Base-by-base conservation (phyloP, 345 rosid species). In the Corchorus olitorius region DNA sequence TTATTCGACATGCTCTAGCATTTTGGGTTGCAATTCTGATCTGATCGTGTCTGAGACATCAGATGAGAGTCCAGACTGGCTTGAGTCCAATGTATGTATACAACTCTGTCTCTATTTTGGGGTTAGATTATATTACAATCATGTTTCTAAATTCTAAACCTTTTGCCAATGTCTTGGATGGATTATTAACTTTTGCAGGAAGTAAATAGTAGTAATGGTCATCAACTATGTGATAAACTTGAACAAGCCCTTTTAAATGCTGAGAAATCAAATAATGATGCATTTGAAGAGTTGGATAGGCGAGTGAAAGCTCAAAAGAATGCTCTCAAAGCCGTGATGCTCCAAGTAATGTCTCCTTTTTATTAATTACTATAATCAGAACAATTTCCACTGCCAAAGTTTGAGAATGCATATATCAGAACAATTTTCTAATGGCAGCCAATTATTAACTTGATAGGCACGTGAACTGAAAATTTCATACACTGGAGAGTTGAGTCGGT, bases 241-340 rank as follows among this genome's bases (percentile, higher is more conserved):
- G 86, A 84, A 60, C 72, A 79, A 77, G 86, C 86, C 49, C 49
- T 81, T 16, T 22, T 41, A 39, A 88, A 83, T 62, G 87, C 80
- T 80, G 90, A 81, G 60, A 82, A 83, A 61, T 74, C 71, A 17
- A 89, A 83, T 76, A 76, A 72, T 79, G 84, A 89, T 78, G 84
- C 87, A 1, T 83, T 65, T 37, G 88, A 89, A 78, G 86, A 87
- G 86, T 81, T 83, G 41, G 78, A 70, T 43, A 84, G 79, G 79
- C 86, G 87, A 16, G 68, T 67, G 49, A 85, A 81, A 83, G 87
- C 89, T 78, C 86, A 86, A 80, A 87, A 75, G 72, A 74, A 77
- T 11, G 82, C 81, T 9, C 70, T 81, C 54, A 81, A 83, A 35
- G 87, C 86, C 63, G 71, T 79, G 10, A 9, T 41, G 58, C 81